phyloP scores from a whole-genome alignment of 2,329 filamentous ascomycete species.

The Fusarium oxysporum region DNA sequence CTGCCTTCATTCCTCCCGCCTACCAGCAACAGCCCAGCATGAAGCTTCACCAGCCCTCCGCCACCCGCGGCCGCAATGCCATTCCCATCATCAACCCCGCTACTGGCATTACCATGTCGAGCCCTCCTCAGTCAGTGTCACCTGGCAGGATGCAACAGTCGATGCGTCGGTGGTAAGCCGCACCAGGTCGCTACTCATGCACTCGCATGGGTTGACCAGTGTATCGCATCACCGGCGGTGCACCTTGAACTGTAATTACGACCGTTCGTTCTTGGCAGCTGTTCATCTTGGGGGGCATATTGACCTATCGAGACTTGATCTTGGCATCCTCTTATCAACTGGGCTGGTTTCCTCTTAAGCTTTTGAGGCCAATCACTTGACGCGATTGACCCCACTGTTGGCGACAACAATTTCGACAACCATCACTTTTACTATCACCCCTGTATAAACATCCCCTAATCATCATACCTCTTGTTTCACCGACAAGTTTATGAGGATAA shows the following conservation, averaged over 20 bases:
- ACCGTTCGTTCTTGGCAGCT: slow-evolving; percentile 57
- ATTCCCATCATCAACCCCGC: slow-evolving; percentile 98
- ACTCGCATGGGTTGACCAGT: slow-evolving; percentile 50
- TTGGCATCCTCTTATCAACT: slow-evolving; percentile 57
- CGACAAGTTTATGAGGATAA: slow-evolving; percentile 51
- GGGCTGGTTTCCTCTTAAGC: slow-evolving; percentile 55
- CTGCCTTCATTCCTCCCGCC: slow-evolving; percentile 72
- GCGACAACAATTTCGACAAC: slow-evolving; percentile 44
- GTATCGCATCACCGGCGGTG: slow-evolving; percentile 52
- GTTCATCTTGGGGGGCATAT: slow-evolving; percentile 64
- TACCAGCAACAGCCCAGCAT: slow-evolving; percentile 75
- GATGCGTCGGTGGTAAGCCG: slow-evolving; percentile 66
- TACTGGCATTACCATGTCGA: slow-evolving; percentile 88
- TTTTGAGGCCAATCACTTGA: slow-evolving; percentile 44
- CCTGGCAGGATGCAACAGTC: slow-evolving; percentile 70
- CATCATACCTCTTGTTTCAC: slow-evolving; percentile 54
- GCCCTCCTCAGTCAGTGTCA: slow-evolving; percentile 81
- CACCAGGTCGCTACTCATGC: slow-evolving; percentile 43
- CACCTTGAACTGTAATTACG: slow-evolving; percentile 51
- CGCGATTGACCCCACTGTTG: slow-evolving; percentile 45
- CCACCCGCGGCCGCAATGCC: slow-evolving; percentile 90
- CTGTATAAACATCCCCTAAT: slow-evolving; percentile 64
- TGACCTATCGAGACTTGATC: slow-evolving; percentile 48
- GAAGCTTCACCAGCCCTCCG: slow-evolving; percentile 91
- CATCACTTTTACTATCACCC: slow-evolving; percentile 37